Evolutionary conservation across 208 protist genomes (phyloP).

Genomic region (Trichomonas tenax): DNA sequence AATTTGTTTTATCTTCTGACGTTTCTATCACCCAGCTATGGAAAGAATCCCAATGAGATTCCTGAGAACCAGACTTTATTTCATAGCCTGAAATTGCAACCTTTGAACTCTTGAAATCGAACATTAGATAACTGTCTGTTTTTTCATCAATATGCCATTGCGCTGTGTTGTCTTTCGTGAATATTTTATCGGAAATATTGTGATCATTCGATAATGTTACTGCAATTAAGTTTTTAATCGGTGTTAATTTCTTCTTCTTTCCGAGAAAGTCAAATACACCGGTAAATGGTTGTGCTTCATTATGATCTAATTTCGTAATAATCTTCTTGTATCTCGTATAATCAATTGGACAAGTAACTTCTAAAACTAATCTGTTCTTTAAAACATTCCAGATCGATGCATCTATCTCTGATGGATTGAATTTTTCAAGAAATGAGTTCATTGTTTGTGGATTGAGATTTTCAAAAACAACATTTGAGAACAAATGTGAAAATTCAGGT

Average conservation of each 20-base stretch:
- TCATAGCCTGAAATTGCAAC: neutral
- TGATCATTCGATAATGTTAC: neutral
- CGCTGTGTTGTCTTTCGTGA: neutral
- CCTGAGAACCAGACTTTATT: neutral
- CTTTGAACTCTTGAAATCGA: neutral
- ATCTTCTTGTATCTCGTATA: neutral
- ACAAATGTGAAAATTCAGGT: neutral
- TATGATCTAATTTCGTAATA: neutral
- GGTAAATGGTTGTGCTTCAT: neutral
- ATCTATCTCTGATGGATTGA: neutral
- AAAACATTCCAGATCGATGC: neutral
- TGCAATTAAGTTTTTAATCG: neutral
- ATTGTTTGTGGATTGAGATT: neutral
- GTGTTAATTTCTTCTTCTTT: neutral
- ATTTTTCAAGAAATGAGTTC: neutral
- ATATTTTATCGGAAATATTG: neutral
- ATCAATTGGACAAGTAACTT: neutral
- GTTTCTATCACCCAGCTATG: neutral
- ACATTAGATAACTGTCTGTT: neutral
- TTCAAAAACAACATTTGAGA: neutral
- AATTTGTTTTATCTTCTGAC: neutral
- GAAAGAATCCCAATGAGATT: neutral
- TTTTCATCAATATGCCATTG: neutral
- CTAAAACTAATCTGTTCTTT: neutral
- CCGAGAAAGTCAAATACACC: neutral